A percentile compares a stretch with the other conserved stretches of the same genome.
Evolutionary conservation across 768 basidiomycete genomes (phyloP).

Genomic region (Neoboletus magnificus): DNA sequence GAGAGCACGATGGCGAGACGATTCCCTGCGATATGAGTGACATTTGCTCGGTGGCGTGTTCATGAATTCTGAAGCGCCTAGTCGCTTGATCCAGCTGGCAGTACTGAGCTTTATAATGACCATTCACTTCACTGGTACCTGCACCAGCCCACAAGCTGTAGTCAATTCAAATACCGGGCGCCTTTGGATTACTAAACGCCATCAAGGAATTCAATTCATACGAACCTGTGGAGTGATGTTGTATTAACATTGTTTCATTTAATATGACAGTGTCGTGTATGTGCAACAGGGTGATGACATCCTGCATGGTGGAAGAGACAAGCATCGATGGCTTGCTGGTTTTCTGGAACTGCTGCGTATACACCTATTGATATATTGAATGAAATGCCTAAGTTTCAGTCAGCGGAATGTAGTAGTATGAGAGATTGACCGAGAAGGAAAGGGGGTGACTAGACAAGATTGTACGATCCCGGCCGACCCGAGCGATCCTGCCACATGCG

Average conservation of each 20-base stretch:
- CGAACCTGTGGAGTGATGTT: neutral
- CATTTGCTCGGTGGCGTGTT: neutral
- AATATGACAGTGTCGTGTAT: neutral
- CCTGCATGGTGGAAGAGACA: neutral
- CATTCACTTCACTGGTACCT: neutral
- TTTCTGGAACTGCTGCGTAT: neutral
- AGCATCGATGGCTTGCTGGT: neutral
- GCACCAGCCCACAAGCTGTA: neutral
- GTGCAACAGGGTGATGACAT: neutral
- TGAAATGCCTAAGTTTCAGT: too few relatives aligned
- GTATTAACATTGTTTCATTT: neutral
- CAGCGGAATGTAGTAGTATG: too few relatives aligned
- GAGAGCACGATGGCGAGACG: neutral
- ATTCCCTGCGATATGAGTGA: neutral
- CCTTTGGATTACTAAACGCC: neutral
- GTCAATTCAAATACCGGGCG: neutral
- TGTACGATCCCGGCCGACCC: too few relatives aligned
- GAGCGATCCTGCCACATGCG: too few relatives aligned
- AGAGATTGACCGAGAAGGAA: too few relatives aligned
- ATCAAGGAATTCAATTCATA: neutral
- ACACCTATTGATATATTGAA: neutral
- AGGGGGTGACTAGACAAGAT: too few relatives aligned
- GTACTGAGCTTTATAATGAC: neutral
- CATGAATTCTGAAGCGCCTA: neutral
- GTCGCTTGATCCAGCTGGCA: neutral